phyloP scores from a whole-genome alignment of 208 protist species.

The Angomonas deanei region DNA sequence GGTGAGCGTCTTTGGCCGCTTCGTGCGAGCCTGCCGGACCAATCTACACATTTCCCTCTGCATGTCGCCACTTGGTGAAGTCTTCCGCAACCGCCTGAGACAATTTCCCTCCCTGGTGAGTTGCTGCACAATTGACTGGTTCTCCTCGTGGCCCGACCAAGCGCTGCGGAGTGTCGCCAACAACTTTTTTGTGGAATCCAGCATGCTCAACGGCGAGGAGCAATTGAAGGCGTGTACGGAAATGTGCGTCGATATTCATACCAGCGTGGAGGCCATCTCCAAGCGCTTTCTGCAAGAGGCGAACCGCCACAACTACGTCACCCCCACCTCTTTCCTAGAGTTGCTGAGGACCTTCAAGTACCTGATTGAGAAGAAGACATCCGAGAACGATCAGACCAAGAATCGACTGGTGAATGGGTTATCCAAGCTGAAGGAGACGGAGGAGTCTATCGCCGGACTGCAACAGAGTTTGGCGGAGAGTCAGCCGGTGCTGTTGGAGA shows the following conservation, averaged over 20 bases:
- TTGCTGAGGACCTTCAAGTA: slow-evolving; percentile 90
- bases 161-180: slow-evolving; percentile 93
- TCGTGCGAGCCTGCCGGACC: slow-evolving; percentile 88
- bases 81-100: slow-evolving; percentile 93
- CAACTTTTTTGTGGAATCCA: slow-evolving; percentile 66
- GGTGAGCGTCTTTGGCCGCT: slow-evolving; percentile 92
- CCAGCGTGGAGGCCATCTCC: slow-evolving; percentile 89
- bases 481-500: slow-evolving; percentile 95
- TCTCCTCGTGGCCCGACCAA: slow-evolving; percentile 95
- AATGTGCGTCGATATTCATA: slow-evolving; percentile 94
- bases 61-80: slow-evolving; percentile 95
- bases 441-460: slow-evolving; percentile 90
- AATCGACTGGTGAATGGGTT: slow-evolving; percentile 93
- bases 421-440: slow-evolving; percentile 92
- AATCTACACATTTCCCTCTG: slow-evolving; percentile 97
- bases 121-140: slow-evolving; percentile 99
- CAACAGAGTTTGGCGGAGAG: slow-evolving; percentile 92
- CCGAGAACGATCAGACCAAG: slow-evolving; percentile 70
- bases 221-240: slow-evolving; percentile 71
- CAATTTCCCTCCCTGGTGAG: slow-evolving; percentile 98
- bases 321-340: slow-evolving; percentile 98
- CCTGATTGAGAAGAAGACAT: slow-evolving; percentile 81
- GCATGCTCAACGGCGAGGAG: slow-evolving; percentile 21
- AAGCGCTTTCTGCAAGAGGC: slow-evolving; percentile 88
- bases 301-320: slow-evolving; percentile 97